Evolutionary conservation across 129 eudicot genomes (phyloP), one percentile per base, ranked within the genome.

Genomic region (Saposhnikovia divaricata): DNA sequence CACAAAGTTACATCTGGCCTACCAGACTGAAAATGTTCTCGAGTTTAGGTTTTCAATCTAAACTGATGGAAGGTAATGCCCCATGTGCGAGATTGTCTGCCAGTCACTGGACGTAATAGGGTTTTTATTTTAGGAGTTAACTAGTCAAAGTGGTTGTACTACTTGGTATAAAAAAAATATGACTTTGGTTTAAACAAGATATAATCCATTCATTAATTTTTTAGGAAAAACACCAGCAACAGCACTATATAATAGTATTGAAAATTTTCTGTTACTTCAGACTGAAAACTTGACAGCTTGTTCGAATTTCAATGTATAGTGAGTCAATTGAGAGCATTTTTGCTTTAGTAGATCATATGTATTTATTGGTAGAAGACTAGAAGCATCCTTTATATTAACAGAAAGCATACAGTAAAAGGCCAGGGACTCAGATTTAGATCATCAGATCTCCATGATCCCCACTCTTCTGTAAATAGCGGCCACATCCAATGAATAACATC

Each of bases 401-500:
- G 16, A 75, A 69, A 51, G 12, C 46, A 9, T 70, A 93, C 97
- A 85, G 95, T 96, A 66, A 92, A 92, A 83, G 98, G 99, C 86
- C 86, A 85, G 77, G 92, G 87, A 82, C 97, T 96, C 78, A 96
- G 91, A 47, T 87, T 81, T 80, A 96, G 84, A 71, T 92, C 87
- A 57, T 74, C 81, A 85, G 91, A 86, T 88, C 97, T 92, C 99
- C 99, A 96, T 31, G 85, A 82, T 79, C 90, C 97, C 98, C 97
- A 92, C 31, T 90, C 98, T 70, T 96, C 95, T 15, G 90, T 78
- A 79, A 92, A 96, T 74, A 96, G 97, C 70, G 99, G 97, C 99
- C 99, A 96, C 95, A 90, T 90, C 99, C 99, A 96, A 53, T 96
- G 99, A 61, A 82, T 85, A 46, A 96, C 89, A 87, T 96, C 98